Conservation (phyloP, 176 grass and related monocot genomes). For the Bolboschoenus planiculmis region DNA sequence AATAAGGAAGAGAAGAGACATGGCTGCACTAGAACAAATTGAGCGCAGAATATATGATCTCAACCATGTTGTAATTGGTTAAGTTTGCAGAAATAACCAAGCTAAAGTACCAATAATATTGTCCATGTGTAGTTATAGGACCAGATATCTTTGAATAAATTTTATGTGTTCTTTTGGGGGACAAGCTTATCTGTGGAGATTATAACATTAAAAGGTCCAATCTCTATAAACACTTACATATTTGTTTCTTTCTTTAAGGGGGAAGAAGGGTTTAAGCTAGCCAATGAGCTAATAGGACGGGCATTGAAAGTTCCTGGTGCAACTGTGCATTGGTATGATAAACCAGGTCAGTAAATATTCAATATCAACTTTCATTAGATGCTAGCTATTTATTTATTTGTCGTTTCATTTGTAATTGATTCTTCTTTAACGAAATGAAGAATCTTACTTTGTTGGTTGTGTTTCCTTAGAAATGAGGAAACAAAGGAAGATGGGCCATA, state of each 20-base stretch:
- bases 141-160: not conserved
- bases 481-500: constrained; percentile 89
- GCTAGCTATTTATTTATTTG: constrained; percentile 19
- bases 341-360: constrained; percentile 57
- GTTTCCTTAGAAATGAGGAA: constrained; percentile 67
- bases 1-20: not conserved
- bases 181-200: not conserved
- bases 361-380: not conserved
- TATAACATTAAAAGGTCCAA: not conserved
- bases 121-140: not conserved
- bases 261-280: constrained; percentile 53
- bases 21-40: not conserved
- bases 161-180: not conserved
- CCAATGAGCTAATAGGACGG: constrained; percentile 59
- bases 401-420: constrained; percentile 17
- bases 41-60: not conserved
- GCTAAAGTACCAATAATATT: not conserved
- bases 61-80: not conserved
- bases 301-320: constrained; percentile 62
- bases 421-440: not conserved
- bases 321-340: constrained; percentile 90
- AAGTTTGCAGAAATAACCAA: not conserved
- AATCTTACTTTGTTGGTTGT: not conserved
- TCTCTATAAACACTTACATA: not conserved
- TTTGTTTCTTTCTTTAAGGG: constrained; percentile 37